Evolutionary conservation across 192 early-diverging fungal species (phyloP).

Genomic region (Geosiphon pyriformis): DNA sequence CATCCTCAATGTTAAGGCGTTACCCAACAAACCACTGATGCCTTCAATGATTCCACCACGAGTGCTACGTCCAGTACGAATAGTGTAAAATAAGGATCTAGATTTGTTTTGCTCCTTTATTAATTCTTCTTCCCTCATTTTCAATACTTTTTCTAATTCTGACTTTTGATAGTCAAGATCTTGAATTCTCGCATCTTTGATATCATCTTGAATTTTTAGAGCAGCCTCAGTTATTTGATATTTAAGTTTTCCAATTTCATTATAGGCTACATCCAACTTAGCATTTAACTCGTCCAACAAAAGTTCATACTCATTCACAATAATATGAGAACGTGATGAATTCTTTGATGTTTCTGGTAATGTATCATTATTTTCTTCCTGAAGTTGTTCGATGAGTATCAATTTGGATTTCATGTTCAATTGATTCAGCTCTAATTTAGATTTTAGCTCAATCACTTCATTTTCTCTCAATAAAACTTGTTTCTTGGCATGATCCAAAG

Average conservation of each 20-base stretch:
- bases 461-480: background rate
- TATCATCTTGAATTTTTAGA: background rate
- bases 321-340: background rate
- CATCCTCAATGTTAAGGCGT: no score
- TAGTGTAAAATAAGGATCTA: background rate
- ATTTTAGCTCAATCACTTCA: slow-evolving; percentile 7
- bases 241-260: slow-evolving; percentile 7
- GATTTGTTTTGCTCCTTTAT: slow-evolving; percentile 12
- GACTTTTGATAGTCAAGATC: slow-evolving; percentile 2
- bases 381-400: slow-evolving; percentile 2
- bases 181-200: background rate
- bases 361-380: background rate
- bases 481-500: background rate
- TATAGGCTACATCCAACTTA: background rate
- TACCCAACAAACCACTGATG: background rate
- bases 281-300: background rate
- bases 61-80: background rate
- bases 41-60: slow-evolving; percentile 14
- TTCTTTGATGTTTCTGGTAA: background rate
- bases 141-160: background rate
- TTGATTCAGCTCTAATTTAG: slow-evolving; percentile 11
- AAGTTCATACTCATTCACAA: slow-evolving; percentile 6
- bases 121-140: background rate
- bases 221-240: slow-evolving; percentile 11
- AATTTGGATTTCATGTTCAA: slow-evolving; percentile 3